These are phyloP conservation scores for Cynara cardunculus DNA, from an alignment of 129 eudicot species.

Conservation along the genomic window DNA sequence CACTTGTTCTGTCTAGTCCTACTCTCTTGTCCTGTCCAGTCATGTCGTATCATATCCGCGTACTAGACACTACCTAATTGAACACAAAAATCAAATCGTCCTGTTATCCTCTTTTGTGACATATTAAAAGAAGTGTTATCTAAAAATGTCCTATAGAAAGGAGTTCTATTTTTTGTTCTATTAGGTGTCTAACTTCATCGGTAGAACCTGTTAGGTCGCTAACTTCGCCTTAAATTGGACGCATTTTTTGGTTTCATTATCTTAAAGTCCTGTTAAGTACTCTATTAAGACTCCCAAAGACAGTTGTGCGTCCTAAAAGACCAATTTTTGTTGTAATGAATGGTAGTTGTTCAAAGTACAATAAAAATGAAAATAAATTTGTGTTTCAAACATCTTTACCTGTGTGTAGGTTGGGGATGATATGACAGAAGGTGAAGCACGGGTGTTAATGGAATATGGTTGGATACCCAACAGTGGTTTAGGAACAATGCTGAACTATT, in stretches of 20 bases:
- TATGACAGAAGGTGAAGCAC: slow-evolving; percentile 80
- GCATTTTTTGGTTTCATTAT: neutral
- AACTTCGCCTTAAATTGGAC: neutral
- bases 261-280: neutral
- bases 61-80: no score
- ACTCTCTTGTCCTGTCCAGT: no score
- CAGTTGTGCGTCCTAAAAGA: neutral
- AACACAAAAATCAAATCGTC: no score
- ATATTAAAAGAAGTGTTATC: no score
- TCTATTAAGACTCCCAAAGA: neutral
- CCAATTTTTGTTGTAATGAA: neutral
- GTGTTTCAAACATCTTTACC: neutral
- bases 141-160: no score
- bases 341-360: neutral
- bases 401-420: slow-evolving; percentile 63
- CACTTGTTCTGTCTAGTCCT: no score
- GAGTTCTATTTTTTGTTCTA: no score
- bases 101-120: no score
- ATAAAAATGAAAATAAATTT: neutral
- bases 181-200: neutral
- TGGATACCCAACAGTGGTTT: slow-evolving; percentile 85
- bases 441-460: slow-evolving; percentile 72
- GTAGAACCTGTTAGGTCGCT: no score
- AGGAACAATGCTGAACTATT: slow-evolving; percentile 84
- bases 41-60: no score